A percentile compares a stretch with the other conserved stretches of the same genome.
Evolutionary conservation across 1,139 yeast genomes (phyloP).

Genomic region (Hyphopichia pseudoburtonii): DNA sequence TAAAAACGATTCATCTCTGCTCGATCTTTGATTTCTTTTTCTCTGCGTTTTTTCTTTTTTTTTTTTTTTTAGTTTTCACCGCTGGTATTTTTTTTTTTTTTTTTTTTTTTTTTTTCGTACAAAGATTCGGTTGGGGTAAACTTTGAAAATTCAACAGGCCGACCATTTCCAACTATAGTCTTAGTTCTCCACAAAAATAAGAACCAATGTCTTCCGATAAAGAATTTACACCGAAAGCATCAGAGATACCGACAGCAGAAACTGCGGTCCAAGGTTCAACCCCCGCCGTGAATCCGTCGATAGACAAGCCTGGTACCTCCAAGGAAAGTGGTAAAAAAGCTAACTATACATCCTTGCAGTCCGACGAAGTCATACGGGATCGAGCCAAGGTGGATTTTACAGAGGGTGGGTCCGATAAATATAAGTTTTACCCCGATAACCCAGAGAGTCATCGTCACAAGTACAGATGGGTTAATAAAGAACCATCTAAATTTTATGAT

Average conservation of each 20-base stretch:
- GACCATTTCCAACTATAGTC: no score
- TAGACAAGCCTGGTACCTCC: neutral
- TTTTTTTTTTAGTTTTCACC: neutral
- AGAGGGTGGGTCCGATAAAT: constrained; percentile 50
- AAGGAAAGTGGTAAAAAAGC: no score
- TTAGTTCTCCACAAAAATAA: no score
- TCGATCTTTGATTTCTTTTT: neutral
- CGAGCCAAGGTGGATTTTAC: constrained; percentile 59
- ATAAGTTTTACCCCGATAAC: constrained; percentile 81
- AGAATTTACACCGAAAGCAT: no score
- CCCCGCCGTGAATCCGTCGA: neutral
- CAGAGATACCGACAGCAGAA: no score
- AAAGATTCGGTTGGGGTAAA: no score
- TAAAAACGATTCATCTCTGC: neutral
- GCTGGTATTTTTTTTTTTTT: neutral
- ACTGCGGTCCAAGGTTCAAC: no score
- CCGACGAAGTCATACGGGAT: constrained; percentile 39
- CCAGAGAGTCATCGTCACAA: constrained; percentile 65
- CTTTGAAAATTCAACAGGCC: no score
- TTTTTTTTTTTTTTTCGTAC: no score
- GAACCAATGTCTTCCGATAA: no score
- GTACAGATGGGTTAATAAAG: constrained; percentile 63
- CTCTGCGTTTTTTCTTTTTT: neutral
- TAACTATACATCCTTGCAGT: no score
- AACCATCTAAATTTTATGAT: constrained; percentile 82